These are phyloP conservation scores for Blastocystis sp. DNA, from an alignment of 352 stramenopile species.

Conservation along the genomic window DNA sequence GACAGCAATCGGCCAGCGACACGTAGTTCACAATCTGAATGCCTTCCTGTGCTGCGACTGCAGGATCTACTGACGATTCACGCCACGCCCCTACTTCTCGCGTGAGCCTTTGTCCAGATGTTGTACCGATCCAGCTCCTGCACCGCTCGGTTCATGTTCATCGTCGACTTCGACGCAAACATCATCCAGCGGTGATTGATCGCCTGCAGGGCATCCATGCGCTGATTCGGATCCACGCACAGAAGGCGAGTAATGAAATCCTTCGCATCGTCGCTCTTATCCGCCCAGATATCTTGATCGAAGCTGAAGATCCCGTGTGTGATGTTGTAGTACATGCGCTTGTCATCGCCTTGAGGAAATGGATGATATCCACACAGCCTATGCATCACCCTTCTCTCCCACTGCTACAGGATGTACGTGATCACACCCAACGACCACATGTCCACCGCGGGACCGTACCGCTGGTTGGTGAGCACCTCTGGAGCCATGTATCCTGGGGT, in stretches of 20 bases:
- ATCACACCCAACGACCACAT: constrained; percentile 98
- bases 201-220: constrained; percentile 13
- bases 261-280: constrained; percentile 51
- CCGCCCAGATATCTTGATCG: not conserved
- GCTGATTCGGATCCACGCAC: constrained; percentile 16
- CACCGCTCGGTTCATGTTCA: constrained; percentile 58
- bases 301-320: constrained; percentile 50
- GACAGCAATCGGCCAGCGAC: constrained; percentile 26
- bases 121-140: constrained; percentile 48
- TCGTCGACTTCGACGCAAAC: constrained; percentile 26
- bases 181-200: constrained; percentile 57
- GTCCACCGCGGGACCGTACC: constrained; percentile 89
- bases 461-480: constrained; percentile 76
- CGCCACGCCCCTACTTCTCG: not conserved
- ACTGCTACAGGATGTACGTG: constrained; percentile 79
- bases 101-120: not conserved
- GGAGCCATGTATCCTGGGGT: constrained; percentile 97
- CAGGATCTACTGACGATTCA: not conserved
- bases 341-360: constrained; percentile 41
- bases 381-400: not conserved
- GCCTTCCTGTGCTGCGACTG: not conserved
- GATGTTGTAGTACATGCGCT: constrained; percentile 54
- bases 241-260: constrained; percentile 45
- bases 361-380: constrained; percentile 53
- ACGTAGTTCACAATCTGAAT: constrained; percentile 43